Base-by-base conservation (phyloP, 306 rosid species). In the Quercus glauca region DNA sequence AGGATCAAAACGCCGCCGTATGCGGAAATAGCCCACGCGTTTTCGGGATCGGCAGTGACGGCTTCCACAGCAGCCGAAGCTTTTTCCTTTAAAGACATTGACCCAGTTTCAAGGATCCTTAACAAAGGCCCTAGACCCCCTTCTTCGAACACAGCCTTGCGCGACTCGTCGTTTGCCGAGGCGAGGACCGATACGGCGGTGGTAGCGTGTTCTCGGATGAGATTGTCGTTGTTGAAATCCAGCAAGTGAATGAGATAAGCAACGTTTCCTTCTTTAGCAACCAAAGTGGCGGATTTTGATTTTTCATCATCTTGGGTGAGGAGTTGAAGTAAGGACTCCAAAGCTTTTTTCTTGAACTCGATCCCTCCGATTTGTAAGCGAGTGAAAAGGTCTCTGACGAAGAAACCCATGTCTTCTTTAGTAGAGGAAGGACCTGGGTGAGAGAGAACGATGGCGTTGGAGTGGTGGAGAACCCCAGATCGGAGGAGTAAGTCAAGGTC, bases 21-120 rank as follows among this genome's bases (percentile, higher is more conserved):
- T 1, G 91, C 91, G 10, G 89, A 81, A 8, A 88, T 73, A 0
- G 91, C 91, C 91, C 91, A 88, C n/a, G 88, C 85, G 58, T 86
- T 86, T 56, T 88, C 89, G 9, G 88, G 55, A 71, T 88, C 88
- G 73, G 82, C 77, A 17, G 88, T 79, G 73, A 88, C 79, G 29
- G 89, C 79, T 71, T 88, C 89, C 4, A 88, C 86, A 37, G 89
- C 91, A 63, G 71, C 55, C 6, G 88, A 82, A 6, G 89, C 91
- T 51, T 84, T 88, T 65, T 86, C 91, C 35, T 82, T 86, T 28
- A 86, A 45, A 8, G 55, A 25, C 78, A 73, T 73, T 3, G 88
- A 71, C 58, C 86, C 89, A 0, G 88, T 76, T 69, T 88, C 91
- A 19, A 88, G 74, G 11, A 86, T 74, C 69, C 88, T 71, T 29